phyloP scores from a whole-genome alignment of 2,329 filamentous ascomycete species.

The Hypoxylon rubiginosum region DNA sequence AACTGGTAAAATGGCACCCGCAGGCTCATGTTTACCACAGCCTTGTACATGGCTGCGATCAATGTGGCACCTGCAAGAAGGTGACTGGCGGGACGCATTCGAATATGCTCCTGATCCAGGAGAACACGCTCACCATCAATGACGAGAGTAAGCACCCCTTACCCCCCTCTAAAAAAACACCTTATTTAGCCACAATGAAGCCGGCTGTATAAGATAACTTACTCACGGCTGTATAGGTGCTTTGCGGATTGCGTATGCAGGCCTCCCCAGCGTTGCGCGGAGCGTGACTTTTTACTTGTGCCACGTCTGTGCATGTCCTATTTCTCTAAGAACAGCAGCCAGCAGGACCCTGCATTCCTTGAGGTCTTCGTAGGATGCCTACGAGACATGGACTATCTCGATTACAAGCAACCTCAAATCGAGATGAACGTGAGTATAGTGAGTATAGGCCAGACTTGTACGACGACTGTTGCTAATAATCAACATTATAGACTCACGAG shows the following conservation, averaged over 20 bases:
- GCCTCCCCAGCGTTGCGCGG: too few relatives aligned
- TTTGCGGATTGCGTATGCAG: too few relatives aligned
- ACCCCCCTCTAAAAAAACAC: neutral
- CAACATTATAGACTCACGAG: neutral
- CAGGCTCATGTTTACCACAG: too few relatives aligned
- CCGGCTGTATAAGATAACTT: neutral
- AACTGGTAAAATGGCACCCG: too few relatives aligned
- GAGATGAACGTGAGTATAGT: neutral
- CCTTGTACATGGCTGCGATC: too few relatives aligned
- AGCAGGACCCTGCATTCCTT: too few relatives aligned
- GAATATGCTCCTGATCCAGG: conserved; percentile 8
- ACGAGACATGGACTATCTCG: neutral
- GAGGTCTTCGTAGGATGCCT: neutral
- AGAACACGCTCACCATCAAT: neutral
- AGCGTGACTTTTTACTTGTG: neutral
- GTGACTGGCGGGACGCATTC: conserved; percentile 25
- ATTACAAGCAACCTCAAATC: neutral
- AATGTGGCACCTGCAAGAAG: conserved; percentile 27
- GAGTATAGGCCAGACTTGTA: neutral
- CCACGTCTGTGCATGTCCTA: neutral
- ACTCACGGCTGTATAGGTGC: conserved; percentile 4
- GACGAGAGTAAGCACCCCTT: conserved; percentile 15
- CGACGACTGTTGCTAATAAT: neutral
- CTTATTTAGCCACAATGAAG: neutral
- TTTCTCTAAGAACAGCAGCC: neutral